A percentile compares a stretch with the other conserved stretches of the same genome.
phyloP scores from a whole-genome alignment of 257 asterid species.

The Dorcoceras hygrometricum region DNA sequence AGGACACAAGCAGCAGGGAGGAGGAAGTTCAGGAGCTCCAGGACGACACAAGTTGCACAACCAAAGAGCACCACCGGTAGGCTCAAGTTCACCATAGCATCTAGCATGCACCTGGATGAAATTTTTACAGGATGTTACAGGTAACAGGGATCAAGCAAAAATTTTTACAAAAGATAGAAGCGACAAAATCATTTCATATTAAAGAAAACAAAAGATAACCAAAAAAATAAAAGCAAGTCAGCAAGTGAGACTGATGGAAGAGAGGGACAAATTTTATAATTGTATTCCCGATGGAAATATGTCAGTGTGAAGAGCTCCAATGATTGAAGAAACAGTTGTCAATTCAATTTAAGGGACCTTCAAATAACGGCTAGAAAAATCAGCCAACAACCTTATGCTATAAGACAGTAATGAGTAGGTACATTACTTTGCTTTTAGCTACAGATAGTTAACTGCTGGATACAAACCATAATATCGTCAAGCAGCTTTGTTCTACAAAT shows the following conservation, averaged over 20 bases:
- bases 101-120: constrained; percentile 91
- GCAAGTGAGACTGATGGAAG: constrained; percentile 25
- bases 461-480: constrained; percentile 22
- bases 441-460: constrained; percentile 1
- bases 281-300: constrained; percentile 14
- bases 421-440: constrained; percentile 11
- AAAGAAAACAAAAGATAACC: not conserved
- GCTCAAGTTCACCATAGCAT: constrained; percentile 93
- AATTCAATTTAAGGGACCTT: constrained; percentile 16
- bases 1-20: constrained; percentile 93
- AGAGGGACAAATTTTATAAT: constrained; percentile 11
- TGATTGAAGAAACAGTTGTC: constrained; percentile 9
- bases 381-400: not conserved
- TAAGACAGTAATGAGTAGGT: not conserved
- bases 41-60: constrained; percentile 97
- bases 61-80: constrained; percentile 86
- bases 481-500: constrained; percentile 14
- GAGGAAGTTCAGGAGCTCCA: constrained; percentile 79
- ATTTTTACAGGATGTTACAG: constrained; percentile 21
- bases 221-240: no score
- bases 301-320: constrained; percentile 6
- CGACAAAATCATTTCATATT: not conserved
- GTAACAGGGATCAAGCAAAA: constrained; percentile 7
- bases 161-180: not conserved
- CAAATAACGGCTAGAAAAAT: not conserved